phyloP scores from a whole-genome alignment of 352 stramenopile species.

The Phytopythium boreale region DNA sequence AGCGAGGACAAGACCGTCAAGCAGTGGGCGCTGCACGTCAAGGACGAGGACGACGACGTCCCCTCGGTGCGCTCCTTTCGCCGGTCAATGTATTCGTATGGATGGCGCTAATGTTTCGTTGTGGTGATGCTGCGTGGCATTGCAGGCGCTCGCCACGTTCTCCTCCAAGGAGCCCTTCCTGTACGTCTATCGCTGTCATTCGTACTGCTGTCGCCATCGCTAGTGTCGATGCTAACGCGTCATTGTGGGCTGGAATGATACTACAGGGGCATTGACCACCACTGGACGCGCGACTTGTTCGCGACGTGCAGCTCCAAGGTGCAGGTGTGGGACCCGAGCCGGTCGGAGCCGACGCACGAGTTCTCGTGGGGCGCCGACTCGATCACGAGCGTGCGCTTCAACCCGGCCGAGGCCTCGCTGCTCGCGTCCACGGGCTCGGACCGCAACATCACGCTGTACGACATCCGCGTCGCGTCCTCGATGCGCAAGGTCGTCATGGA shows the following conservation, averaged over 20 bases:
- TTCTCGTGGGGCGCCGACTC: slow-evolving; percentile 95
- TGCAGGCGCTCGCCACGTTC: slow-evolving; percentile 62
- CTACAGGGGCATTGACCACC: slow-evolving; percentile 95
- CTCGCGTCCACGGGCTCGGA: slow-evolving; percentile 95
- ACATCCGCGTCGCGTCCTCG: slow-evolving; percentile 87
- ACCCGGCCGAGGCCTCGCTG: slow-evolving; percentile 94
- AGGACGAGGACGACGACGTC: slow-evolving; percentile 67
- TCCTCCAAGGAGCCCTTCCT: slow-evolving; percentile 84
- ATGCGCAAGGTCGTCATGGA: slow-evolving; percentile 96
- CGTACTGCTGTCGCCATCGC: no score
- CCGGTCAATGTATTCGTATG: neutral
- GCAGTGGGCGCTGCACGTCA: slow-evolving; percentile 81
- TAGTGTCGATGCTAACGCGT: neutral
- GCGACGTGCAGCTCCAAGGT: slow-evolving; percentile 92
- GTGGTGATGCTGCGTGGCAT: neutral
- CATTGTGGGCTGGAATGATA: neutral
- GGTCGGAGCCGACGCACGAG: slow-evolving; percentile 92
- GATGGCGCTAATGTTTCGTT: neutral
- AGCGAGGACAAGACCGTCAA: slow-evolving; percentile 96
- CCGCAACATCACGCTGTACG: slow-evolving; percentile 91
- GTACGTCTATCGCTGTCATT: slow-evolving; percentile 26
- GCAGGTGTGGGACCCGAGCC: slow-evolving; percentile 95
- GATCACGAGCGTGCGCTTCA: slow-evolving; percentile 93
- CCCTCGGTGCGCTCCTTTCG: slow-evolving; percentile 26
- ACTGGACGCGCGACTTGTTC: slow-evolving; percentile 94